Evolutionary conservation across 176 grass and related monocot genomes (phyloP), one percentile per base, ranked within the genome.

Genomic region (Carex cristatella): DNA sequence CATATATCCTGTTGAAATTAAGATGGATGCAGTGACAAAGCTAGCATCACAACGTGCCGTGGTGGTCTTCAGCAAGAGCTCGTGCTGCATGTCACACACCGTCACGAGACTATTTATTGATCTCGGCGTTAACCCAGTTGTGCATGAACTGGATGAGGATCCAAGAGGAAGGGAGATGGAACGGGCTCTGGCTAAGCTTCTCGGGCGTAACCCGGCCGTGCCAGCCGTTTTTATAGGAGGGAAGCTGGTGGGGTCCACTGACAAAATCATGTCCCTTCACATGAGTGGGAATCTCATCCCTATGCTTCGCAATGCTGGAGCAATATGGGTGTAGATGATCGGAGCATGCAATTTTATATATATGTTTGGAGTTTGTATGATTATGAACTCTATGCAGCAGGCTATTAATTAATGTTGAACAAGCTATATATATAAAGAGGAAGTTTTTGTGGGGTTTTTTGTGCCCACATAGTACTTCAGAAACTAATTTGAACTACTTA

Each of bases 11-110:
- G 7, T 61, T 63, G 13, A 64, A 40, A 33, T 33, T 33, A 33
- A 61, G 13, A 89, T 93, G 91, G 91, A 93, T 46, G 57, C 82
- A 38, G 92, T 98, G 40, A 91, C 88, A 35, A 94, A 80, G 80
- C 86, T 94, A 10, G 95, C 89, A 9, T 87, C 89, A 4, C 95
- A 98, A 75, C 61, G 86, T 5, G 89, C 95, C 1, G 88, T 98
- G 68, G 92, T 93, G 48, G 88, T 94, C 51, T 98, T 98, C 87
- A 89, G 91, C 89, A 83, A 53, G 86, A 98, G 89, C 88, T 93
- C 95, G 0, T 98, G 95, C 86, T 93, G 95, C 91, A 94, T 94
- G 93, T 93, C 89, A 84, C 95, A 94, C 95, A 90, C 89, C 0
- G 84, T 93, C 77, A 90, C 81, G 42, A 89, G 91, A 23, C 84